phyloP scores from a whole-genome alignment of 192 early-diverging fungal genomes.

The Linnemannia schmuckeri region DNA sequence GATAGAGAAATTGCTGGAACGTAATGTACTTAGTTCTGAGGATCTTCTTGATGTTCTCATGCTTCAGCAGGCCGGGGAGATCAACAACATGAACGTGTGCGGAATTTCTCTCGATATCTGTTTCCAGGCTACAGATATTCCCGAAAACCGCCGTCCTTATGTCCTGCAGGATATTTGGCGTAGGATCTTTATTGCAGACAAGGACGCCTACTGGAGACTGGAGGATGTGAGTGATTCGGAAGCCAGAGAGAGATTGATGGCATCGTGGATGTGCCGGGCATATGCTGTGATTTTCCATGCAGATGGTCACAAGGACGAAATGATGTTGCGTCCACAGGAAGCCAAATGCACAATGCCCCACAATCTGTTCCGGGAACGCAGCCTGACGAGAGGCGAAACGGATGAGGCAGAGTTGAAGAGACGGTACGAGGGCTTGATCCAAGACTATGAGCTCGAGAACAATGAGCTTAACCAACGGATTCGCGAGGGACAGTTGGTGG shows the following conservation, averaged over 20 bases:
- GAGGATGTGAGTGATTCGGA: slow-evolving; percentile 30
- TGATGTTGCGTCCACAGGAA: slow-evolving; percentile 30
- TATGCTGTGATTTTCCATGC: slow-evolving; percentile 33
- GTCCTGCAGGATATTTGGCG: slow-evolving; percentile 52
- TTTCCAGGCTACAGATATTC: slow-evolving; percentile 41
- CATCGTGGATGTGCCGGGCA: slow-evolving; percentile 41
- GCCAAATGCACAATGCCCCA: slow-evolving; percentile 34
- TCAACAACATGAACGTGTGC: slow-evolving; percentile 24
- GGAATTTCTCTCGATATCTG: slow-evolving; percentile 40
- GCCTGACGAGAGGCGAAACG: background rate
- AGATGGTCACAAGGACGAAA: slow-evolving; percentile 37
- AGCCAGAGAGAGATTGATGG: slow-evolving; percentile 26
- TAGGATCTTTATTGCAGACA: slow-evolving; percentile 31
- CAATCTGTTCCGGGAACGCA: slow-evolving; percentile 36
- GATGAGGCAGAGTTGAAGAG: background rate
- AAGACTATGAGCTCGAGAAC: slow-evolving; percentile 44
- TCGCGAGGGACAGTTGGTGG: slow-evolving; percentile 19
- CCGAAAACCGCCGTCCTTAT: slow-evolving; percentile 42
- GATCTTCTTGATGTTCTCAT: slow-evolving; percentile 46
- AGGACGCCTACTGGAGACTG: slow-evolving; percentile 28
- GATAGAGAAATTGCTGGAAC: slow-evolving; percentile 18
- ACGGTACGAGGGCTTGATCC: slow-evolving; percentile 22
- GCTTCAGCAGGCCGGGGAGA: slow-evolving; percentile 23
- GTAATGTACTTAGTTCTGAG: slow-evolving; percentile 29
- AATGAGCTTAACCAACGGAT: slow-evolving; percentile 37